These are phyloP conservation scores for Hepatocystis sp. DNA, from an alignment of 169 alveolate species.

Conservation along the genomic window DNA sequence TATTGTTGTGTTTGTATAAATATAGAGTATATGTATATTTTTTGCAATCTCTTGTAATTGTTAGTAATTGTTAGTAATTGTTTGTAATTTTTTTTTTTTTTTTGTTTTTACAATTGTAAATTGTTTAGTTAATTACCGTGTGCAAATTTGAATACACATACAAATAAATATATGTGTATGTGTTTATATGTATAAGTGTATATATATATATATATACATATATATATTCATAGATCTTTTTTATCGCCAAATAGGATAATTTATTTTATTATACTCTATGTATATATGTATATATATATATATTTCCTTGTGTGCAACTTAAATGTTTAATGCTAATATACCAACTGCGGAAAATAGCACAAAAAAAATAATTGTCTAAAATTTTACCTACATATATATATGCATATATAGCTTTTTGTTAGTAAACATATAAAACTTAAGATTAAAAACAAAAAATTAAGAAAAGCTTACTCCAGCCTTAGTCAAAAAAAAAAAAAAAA, in stretches of 20 bases:
- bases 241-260: background rate
- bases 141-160: conserved; percentile 3
- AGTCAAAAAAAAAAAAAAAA: too few species aligned
- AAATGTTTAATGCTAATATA: too few species aligned
- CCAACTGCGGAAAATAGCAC: too few species aligned
- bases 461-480: too few species aligned
- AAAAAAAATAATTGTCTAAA: too few species aligned
- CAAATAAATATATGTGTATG: background rate
- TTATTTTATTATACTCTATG: background rate
- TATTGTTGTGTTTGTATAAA: too few species aligned
- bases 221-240: background rate
- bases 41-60: too few species aligned
- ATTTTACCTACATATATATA: too few species aligned
- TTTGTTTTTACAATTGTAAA: conserved; percentile 24
- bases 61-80: background rate
- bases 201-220: background rate
- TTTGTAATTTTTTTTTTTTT: background rate
- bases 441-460: too few species aligned
- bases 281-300: background rate
- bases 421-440: too few species aligned
- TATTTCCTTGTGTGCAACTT: background rate
- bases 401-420: too few species aligned
- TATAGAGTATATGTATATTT: too few species aligned
- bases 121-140: background rate
- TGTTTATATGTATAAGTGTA: background rate